Base-by-base conservation (phyloP, 768 basidiomycete species). In the Lentinula boryana region DNA sequence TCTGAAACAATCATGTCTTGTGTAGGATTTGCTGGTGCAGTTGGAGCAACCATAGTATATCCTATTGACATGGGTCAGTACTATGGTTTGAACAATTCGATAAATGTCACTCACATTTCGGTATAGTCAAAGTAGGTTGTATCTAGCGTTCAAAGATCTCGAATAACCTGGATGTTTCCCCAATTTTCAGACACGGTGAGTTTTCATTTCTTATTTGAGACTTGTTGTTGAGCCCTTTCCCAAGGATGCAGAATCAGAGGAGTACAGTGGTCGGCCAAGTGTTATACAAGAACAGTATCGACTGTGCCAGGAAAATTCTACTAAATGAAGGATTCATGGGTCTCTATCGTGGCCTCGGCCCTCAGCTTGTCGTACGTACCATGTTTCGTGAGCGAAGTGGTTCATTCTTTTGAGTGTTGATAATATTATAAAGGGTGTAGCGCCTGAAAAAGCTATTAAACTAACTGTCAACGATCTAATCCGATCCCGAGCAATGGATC, bases 381-480 rank as follows among this genome's bases (percentile, higher is more conserved):
- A 13, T 18, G 41, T 23, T 32, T 23, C 21, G 46, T 18, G 21
- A 18, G 21, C 35, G 35, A 12, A 10, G 40, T 46, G 27, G 27
- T 33, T 60, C 43, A 0, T 40, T 41, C 41, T 61, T 49, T 35
- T 55, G 7, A n/a, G 8, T 21, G 9, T 60, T 63, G 32, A 60
- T 41, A 33, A 46, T 56, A 15, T 31, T 36, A 51, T 56, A 52
- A 64, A 95, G 93, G 94, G 94, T 62, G 93, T 97, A 53, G 94
- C 94, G 36, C 94, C 94, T 10, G 94, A 97, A 74, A 97, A 97
- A 77, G 97, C 97, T 10, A 97, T 99, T 74, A 99, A 99, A 72
- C 75, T 99, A 63, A 97, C 97, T 2, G 89, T 99, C 52, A 98
- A 98, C 75, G 96, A 97, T 69, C 75, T 96, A 59, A 80, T 99